Evolutionary conservation across 768 basidiomycete species (phyloP), one percentile per base, ranked within the genome.

Genomic region (Ephemerocybe angulata): DNA sequence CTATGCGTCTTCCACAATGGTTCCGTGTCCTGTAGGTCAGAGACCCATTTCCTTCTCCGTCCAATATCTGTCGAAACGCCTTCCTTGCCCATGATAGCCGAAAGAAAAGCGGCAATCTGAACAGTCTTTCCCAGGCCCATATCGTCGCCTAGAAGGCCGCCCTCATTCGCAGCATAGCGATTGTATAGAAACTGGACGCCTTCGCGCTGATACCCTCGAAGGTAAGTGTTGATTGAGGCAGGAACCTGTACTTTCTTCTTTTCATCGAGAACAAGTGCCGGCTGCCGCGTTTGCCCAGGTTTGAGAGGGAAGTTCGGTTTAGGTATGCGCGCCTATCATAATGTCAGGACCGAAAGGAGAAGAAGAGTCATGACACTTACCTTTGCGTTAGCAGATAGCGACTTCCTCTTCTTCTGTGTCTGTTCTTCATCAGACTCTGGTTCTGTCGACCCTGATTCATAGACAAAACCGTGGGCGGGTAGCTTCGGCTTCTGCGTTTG

Each of bases 101-200:
- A 88, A 2, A 98, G 78, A 63, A 93, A 90, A 0, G 88, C 80
- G 42, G 94, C 90, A 24, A 93, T 87, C 68, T 98, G 96, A 21
- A 98, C 93, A 0, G 96, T 98, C 80, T 98, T 98, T 2, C 88
- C 96, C 58, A 87, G 74, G 60, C 93, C 96, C 96, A 98, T 98
- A 64, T 98, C 96, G 66, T 98, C 96, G 4, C 96, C 96, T 3
- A 98, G 77, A 11, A 98, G 66, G 0, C 88, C 95, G 0, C 96
- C 96, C 41, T 76, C 74, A 0, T 77, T 79, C 59, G 86, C 73
- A 27, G 75, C 69, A 65, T 88, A 97, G 43, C 85, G 78, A 13
- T 79, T 74, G 71, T 82, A 97, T 47, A 98, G 80, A 70, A 98
- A 98, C 38, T 75, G 68, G n/a, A n/a, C n/a, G n/a, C n/a, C n/a